These are phyloP conservation scores for Fistulinella cinereoalba DNA, from an alignment of 1,284 basidiomycete species.

Conservation along the genomic window DNA sequence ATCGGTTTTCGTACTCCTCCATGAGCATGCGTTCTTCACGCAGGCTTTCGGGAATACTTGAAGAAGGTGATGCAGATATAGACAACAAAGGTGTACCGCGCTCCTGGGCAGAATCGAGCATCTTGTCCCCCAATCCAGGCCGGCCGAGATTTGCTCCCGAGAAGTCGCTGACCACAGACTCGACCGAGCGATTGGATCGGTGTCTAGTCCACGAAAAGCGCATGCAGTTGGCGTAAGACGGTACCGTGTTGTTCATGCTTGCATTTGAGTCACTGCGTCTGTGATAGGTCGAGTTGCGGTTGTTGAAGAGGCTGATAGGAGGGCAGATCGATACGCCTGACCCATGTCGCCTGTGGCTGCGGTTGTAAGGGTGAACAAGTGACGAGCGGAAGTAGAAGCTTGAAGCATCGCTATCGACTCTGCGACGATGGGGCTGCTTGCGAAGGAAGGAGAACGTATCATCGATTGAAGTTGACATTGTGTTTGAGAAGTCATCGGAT, in stretches of 20 bases:
- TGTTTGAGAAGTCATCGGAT: conserved; percentile 54
- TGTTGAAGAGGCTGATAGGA: conserved; percentile 70
- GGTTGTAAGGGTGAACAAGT: conserved; percentile 35
- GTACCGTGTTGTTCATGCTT: conserved; percentile 52
- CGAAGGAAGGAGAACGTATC: conserved; percentile 71
- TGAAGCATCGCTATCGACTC: conserved; percentile 73
- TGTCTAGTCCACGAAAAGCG: conserved; percentile 64
- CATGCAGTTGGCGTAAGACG: conserved; percentile 52
- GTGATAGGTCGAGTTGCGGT: conserved; percentile 52
- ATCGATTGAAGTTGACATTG: conserved; percentile 59
- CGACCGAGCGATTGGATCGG: conserved; percentile 55
- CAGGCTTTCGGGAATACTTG: conserved; percentile 36
- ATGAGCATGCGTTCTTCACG: conserved; percentile 3
- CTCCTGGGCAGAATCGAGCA: conserved; percentile 71
- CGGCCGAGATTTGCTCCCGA: conserved; percentile 58
- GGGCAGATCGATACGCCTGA: conserved; percentile 55
- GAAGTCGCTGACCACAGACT: conserved; percentile 65
- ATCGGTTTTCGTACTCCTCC: conserved; percentile 32
- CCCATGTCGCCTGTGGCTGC: conserved; percentile 47
- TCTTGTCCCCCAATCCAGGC: conserved; percentile 83
- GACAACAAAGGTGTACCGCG: conserved; percentile 57
- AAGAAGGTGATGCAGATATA: conserved; percentile 67
- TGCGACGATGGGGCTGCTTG: conserved; percentile 41
- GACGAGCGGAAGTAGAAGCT: conserved; percentile 65
- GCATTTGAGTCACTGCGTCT: conserved; percentile 51